Conservation (phyloP, 192 early-diverging fungal genomes). For the Diversispora eburnea region DNA sequence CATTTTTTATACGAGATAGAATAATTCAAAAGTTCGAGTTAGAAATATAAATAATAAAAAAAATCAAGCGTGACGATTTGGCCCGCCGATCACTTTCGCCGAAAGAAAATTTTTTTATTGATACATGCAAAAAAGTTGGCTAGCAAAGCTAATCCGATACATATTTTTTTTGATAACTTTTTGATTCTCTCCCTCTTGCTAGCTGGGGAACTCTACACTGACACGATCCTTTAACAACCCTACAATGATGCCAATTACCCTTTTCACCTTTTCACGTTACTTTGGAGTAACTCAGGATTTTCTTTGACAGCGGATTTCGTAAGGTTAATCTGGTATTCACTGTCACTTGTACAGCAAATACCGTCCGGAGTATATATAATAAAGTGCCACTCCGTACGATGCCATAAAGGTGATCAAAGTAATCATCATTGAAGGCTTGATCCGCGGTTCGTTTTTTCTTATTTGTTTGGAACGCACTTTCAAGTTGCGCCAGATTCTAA, state of each 20-base stretch:
- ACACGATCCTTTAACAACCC: constrained; percentile 11
- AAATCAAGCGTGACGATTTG: too few relatives aligned
- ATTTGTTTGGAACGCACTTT: constrained; percentile 18
- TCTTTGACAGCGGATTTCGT: constrained; percentile 10
- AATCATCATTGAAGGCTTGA: constrained; percentile 4
- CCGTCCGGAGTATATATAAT: constrained; percentile 26
- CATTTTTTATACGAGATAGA: too few relatives aligned
- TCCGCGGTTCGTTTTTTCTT: constrained; percentile 24
- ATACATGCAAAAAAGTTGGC: too few relatives aligned
- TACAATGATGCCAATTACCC: constrained; percentile 19
- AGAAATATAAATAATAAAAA: too few relatives aligned
- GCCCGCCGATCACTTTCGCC: too few relatives aligned
- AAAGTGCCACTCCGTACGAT: constrained; percentile 10
- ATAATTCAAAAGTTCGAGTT: too few relatives aligned
- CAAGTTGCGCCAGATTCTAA: constrained; percentile 12
- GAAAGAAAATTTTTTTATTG: too few relatives aligned
- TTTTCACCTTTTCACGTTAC: constrained; percentile 25
- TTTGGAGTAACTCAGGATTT: constrained; percentile 6
- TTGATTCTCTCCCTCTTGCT: constrained; percentile 16
- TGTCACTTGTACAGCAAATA: constrained; percentile 8
- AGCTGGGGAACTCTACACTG: constrained; percentile 11
- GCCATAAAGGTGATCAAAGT: background rate
- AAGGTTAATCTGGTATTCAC: constrained; percentile 19
- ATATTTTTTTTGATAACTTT: constrained; percentile 5
- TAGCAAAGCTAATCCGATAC: too few relatives aligned